Conservation (phyloP, 1,284 basidiomycete species). For the Neolentinus lepideus region DNA sequence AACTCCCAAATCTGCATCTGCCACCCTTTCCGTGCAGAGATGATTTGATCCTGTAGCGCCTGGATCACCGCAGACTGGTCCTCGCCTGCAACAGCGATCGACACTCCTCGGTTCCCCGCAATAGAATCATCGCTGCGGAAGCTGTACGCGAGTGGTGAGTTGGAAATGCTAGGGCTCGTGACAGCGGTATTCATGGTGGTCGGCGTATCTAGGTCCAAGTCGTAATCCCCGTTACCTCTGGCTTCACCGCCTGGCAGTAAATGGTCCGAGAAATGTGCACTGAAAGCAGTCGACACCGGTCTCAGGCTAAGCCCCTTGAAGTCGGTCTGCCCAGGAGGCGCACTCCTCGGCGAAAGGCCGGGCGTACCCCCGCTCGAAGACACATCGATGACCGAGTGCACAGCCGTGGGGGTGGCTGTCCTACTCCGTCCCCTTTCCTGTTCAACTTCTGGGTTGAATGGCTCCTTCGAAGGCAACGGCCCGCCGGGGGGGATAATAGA, state of each 20-base stretch:
- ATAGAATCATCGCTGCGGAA: conserved; percentile 12
- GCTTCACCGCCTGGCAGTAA: conserved; percentile 30
- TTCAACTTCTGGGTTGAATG: background rate
- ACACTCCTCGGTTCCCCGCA: conserved; percentile 2
- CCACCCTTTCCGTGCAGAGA: conserved; percentile 52
- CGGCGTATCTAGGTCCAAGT: conserved; percentile 38
- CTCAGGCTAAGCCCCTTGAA: conserved; percentile 65
- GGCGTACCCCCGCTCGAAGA: background rate
- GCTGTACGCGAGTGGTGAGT: conserved; percentile 49
- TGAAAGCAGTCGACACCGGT: conserved; percentile 71
- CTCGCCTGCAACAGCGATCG: conserved; percentile 23
- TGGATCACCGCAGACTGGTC: conserved; percentile 43
- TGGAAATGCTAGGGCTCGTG: conserved; percentile 31
- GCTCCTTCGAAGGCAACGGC: background rate
- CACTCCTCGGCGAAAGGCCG: conserved; percentile 39
- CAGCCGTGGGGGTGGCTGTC: background rate
- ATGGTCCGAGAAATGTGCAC: conserved; percentile 60
- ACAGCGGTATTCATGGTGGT: conserved; percentile 26
- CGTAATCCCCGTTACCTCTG: conserved; percentile 16
- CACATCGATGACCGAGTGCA: background rate
- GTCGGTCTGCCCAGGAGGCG: conserved; percentile 52
- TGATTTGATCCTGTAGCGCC: conserved; percentile 56
- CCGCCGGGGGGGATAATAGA: background rate
- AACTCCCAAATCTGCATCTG: conserved; percentile 69
- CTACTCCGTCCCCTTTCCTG: background rate